Percentiles rank a stretch among this genome's conserved stretches.
phyloP scores from a whole-genome alignment of 1,284 basidiomycete species.

The Irpex sp. region DNA sequence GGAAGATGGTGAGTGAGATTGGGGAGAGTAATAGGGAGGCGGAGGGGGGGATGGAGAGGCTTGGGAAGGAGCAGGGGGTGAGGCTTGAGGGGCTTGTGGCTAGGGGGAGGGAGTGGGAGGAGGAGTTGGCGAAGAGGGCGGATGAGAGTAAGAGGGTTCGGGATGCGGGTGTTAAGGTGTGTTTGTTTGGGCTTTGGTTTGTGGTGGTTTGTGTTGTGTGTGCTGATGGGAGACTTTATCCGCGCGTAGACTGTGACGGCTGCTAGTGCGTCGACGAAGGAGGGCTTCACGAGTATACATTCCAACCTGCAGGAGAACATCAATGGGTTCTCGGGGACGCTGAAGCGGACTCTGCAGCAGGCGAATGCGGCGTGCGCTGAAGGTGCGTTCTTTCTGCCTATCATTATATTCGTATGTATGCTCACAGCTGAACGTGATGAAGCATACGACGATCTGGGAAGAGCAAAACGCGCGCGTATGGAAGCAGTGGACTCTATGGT shows the following conservation, averaged over 20 bases:
- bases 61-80: slow-evolving; percentile 46
- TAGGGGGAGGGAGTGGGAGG: slow-evolving; percentile 37
- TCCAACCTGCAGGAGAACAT: slow-evolving; percentile 43
- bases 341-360: slow-evolving; percentile 46
- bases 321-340: slow-evolving; percentile 46
- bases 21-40: slow-evolving; percentile 54
- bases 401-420: neutral
- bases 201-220: neutral
- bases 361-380: slow-evolving; percentile 41
- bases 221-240: neutral
- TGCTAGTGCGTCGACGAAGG: slow-evolving; percentile 38
- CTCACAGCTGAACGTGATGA: neutral
- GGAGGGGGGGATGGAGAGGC: slow-evolving; percentile 45
- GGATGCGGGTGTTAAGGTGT: slow-evolving; percentile 56
- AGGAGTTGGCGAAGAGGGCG: slow-evolving; percentile 41
- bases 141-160: slow-evolving; percentile 52
- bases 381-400: slow-evolving; percentile 34
- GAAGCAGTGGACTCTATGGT: slow-evolving; percentile 52
- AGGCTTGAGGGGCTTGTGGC: slow-evolving; percentile 39
- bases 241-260: slow-evolving; percentile 41
- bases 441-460: slow-evolving; percentile 60
- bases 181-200: no score
- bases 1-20: slow-evolving; percentile 53
- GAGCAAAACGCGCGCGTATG: slow-evolving; percentile 63
- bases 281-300: slow-evolving; percentile 44